Evolutionary conservation across 345 rosid species (phyloP).

Genomic region (Eutrema japonicum): DNA sequence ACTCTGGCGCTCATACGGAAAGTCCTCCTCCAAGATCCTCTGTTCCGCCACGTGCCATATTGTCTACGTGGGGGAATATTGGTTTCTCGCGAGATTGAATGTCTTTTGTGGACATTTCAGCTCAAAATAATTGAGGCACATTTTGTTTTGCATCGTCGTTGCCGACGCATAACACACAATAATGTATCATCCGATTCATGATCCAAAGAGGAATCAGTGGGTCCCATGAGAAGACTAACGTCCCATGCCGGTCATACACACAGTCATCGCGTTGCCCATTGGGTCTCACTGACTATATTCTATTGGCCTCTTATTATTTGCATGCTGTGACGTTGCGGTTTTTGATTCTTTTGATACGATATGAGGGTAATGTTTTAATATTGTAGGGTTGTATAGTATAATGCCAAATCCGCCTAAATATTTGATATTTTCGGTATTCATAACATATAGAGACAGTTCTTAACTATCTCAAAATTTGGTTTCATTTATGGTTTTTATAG

Average conservation of each 20-base stretch:
- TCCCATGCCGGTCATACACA: neutral
- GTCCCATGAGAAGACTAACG: conserved; percentile 11
- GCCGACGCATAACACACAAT: conserved; percentile 18
- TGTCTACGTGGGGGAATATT: conserved; percentile 4
- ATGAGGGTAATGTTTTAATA: neutral
- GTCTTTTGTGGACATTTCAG: conserved; percentile 7
- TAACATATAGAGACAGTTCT: neutral
- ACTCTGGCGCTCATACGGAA: conserved; percentile 10
- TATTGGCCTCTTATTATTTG: conserved; percentile 4
- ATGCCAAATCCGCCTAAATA: conserved; percentile 6
- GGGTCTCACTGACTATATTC: conserved; percentile 5
- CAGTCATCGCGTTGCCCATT: neutral
- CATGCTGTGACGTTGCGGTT: conserved; percentile 14
- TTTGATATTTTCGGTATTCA: conserved; percentile 13
- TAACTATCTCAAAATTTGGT: conserved; percentile 7
- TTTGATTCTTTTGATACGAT: neutral
- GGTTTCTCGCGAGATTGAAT: neutral
- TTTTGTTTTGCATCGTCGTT: conserved; percentile 23
- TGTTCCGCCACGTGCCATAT: conserved; percentile 17
- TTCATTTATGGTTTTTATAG: neutral
- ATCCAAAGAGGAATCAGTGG: neutral
- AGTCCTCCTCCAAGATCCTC: conserved; percentile 15
- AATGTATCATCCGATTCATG: neutral
- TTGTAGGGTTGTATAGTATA: conserved; percentile 14
- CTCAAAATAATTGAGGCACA: conserved; percentile 14